phyloP scores from a whole-genome alignment of 2,329 filamentous ascomycete species.

The Nakataea oryzae region DNA sequence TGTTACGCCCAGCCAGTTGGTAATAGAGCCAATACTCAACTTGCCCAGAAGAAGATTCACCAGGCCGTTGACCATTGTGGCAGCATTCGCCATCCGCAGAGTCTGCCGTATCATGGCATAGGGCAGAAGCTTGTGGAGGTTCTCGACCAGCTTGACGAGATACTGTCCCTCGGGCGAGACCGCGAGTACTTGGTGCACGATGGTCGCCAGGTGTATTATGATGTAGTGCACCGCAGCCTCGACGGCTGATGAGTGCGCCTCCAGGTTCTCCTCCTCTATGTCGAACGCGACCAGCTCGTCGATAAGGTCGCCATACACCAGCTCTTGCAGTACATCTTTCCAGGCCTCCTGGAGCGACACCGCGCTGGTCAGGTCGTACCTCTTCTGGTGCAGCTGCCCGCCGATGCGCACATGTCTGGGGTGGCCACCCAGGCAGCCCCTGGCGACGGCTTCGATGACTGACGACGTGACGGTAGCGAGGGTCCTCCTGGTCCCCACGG shows the following conservation, averaged over 20 bases:
- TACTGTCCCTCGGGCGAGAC: conserved; percentile 67
- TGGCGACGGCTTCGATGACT: conserved; percentile 57
- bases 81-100: conserved; percentile 65
- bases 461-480: conserved; percentile 62
- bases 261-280: conserved; percentile 49
- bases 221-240: conserved; percentile 55
- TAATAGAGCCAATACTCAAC: conserved; percentile 60
- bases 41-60: conserved; percentile 67
- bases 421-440: conserved; percentile 56
- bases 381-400: conserved; percentile 3
- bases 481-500: conserved; percentile 63
- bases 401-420: conserved; percentile 11
- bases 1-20: conserved; percentile 70
- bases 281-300: conserved; percentile 55
- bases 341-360: conserved; percentile 54
- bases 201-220: conserved; percentile 61
- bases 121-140: conserved; percentile 58
- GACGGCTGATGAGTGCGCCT: conserved; percentile 51
- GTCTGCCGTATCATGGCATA: conserved; percentile 66
- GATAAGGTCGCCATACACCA: conserved; percentile 59
- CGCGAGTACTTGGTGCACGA: conserved; percentile 64
- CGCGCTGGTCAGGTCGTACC: conserved; percentile 48
- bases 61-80: conserved; percentile 71
- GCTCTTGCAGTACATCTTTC: conserved; percentile 53
- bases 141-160: conserved; percentile 59